Evolutionary conservation across 306 rosid genomes (phyloP).

Genomic region (Oxytropis ochrocephala): DNA sequence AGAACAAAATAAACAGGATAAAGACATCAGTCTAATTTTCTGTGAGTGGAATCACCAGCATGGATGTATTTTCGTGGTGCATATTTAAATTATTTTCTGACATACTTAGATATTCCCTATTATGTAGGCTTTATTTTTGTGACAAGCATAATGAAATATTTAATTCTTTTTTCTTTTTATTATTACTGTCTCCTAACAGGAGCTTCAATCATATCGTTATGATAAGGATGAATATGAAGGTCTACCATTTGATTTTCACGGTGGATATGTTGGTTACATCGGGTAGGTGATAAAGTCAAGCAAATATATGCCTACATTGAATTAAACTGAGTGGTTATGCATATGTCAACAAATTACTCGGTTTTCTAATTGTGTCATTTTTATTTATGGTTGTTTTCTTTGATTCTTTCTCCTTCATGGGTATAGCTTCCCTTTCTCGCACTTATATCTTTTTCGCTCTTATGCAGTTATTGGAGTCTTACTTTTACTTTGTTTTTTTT

Average conservation of each 20-base stretch:
- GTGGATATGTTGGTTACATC: constrained; percentile 93
- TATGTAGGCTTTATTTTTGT: neutral
- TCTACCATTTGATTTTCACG: constrained; percentile 87
- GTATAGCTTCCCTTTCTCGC: neutral
- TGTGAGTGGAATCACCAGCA: neutral
- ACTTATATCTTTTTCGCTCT: neutral
- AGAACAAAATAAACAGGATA: neutral
- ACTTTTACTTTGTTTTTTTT: neutral
- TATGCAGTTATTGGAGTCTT: neutral
- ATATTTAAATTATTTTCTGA: neutral
- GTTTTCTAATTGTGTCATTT: neutral
- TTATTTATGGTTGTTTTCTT: neutral
- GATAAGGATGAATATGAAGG: constrained; percentile 67
- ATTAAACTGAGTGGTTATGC: neutral
- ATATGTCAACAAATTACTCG: neutral
- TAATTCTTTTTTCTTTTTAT: neutral
- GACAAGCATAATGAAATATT: neutral
- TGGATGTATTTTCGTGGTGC: neutral
- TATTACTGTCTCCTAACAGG: constrained; percentile 38
- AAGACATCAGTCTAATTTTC: neutral
- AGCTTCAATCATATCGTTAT: constrained; percentile 60
- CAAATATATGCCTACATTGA: constrained; percentile 1
- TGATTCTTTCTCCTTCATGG: neutral
- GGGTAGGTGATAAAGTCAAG: constrained; percentile 62
- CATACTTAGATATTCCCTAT: constrained; percentile 9